Percentiles rank a stretch among this genome's conserved stretches.
Conservation (phyloP, 805 yeast genomes). For the Ogataea salicorniae region DNA sequence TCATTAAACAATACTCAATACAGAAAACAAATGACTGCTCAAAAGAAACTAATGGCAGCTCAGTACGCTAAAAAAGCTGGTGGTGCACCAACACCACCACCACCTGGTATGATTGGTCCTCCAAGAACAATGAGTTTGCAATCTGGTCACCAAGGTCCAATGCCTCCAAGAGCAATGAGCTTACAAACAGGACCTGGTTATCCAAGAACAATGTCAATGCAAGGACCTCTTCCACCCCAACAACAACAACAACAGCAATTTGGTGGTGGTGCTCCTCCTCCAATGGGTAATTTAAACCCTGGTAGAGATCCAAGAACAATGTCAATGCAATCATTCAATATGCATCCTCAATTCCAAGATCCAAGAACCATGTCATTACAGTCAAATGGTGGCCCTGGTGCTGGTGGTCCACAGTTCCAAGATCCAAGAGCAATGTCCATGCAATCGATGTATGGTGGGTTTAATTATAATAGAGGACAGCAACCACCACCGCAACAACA, state of each 20-base stretch:
- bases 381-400: slow-evolving; percentile 7
- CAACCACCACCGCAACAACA: slow-evolving; percentile 3
- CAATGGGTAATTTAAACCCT: too few relatives aligned
- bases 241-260: background rate
- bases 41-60: slow-evolving; percentile 49
- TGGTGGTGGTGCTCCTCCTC: too few relatives aligned
- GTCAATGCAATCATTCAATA: slow-evolving; percentile 34
- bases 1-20: slow-evolving; percentile 52
- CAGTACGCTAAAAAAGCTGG: slow-evolving; percentile 27
- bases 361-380: slow-evolving; percentile 20
- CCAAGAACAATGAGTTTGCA: too few relatives aligned
- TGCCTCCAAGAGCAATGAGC: slow-evolving; percentile 34
- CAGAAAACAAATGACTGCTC: slow-evolving; percentile 63
- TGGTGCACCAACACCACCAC: too few relatives aligned
- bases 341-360: slow-evolving; percentile 5
- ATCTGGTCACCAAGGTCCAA: background rate
- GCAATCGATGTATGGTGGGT: slow-evolving; percentile 5
- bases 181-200: slow-evolving; percentile 16
- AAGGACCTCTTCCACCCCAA: slow-evolving; percentile 1
- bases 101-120: too few relatives aligned
- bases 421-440: slow-evolving; percentile 1
- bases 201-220: slow-evolving; percentile 28
- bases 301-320: slow-evolving; percentile 38
- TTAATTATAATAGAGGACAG: slow-evolving; percentile 4
- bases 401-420: slow-evolving; percentile 4